Evolutionary conservation across 139 green algal species (phyloP).

Genomic region (Spirogloea muscicola): DNA sequence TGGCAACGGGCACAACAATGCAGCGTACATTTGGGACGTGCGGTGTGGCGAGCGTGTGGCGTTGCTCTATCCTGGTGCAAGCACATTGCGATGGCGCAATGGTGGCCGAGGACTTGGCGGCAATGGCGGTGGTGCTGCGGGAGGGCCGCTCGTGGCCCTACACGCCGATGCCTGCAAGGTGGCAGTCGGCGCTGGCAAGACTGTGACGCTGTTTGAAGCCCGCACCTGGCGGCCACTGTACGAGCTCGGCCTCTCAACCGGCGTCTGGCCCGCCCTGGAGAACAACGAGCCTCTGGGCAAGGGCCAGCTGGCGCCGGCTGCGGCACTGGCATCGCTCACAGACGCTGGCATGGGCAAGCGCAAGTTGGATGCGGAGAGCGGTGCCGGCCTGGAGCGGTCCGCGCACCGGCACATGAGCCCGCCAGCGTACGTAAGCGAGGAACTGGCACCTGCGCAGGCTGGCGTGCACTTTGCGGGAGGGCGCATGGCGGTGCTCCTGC

Average conservation of each 20-base stretch:
- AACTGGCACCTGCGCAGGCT: too few relatives aligned
- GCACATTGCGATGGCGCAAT: not conserved
- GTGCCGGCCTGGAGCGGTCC: too few relatives aligned
- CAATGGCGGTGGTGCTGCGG: not conserved
- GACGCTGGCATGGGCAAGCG: too few relatives aligned
- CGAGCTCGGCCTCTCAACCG: not conserved
- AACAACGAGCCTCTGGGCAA: too few relatives aligned
- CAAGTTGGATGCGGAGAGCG: too few relatives aligned
- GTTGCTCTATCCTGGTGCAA: not conserved
- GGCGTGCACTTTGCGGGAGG: too few relatives aligned
- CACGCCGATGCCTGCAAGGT: constrained; percentile 1
- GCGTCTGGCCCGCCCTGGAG: too few relatives aligned
- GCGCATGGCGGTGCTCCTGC: too few relatives aligned
- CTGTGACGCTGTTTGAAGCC: constrained; percentile 1
- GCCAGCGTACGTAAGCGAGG: too few relatives aligned
- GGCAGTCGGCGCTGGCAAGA: not conserved
- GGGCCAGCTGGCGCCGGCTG: too few relatives aligned
- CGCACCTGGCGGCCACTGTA: not conserved
- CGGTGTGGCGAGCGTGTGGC: not conserved
- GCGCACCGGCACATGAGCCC: too few relatives aligned
- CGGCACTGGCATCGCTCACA: too few relatives aligned
- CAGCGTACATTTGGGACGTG: constrained; percentile 5
- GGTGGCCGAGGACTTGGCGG: not conserved
- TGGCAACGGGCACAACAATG: constrained; percentile 2
- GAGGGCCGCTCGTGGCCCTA: not conserved